Evolutionary conservation across 768 basidiomycete genomes (phyloP).

Genomic region (Sporobolomyces phaffii): DNA sequence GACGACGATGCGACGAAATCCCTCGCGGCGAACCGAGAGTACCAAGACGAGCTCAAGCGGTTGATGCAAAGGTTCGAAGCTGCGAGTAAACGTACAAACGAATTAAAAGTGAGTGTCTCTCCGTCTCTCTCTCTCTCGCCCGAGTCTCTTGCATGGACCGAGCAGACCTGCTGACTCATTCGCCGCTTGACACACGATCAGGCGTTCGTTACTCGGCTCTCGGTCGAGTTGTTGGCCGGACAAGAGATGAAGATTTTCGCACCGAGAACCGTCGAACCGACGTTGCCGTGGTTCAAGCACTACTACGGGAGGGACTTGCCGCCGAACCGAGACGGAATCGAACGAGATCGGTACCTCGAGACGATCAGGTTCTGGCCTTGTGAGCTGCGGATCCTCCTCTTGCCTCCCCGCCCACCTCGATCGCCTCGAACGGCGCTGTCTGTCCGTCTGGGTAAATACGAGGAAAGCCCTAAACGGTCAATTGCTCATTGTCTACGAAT

Average conservation of each 20-base stretch:
- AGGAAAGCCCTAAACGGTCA: too few species aligned
- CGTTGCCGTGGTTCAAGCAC: constrained; percentile 34
- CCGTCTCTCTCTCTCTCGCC: too few species aligned
- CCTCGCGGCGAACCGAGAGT: constrained; percentile 13
- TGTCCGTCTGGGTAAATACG: too few species aligned
- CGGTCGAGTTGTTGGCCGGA: not conserved
- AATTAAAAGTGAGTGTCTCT: constrained; percentile 16
- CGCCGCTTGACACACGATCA: too few species aligned
- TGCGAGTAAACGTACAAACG: constrained; percentile 4
- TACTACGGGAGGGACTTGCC: constrained; percentile 32
- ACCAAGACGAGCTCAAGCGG: constrained; percentile 2
- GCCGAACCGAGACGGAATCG: constrained; percentile 17
- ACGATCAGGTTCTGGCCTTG: constrained; percentile 21
- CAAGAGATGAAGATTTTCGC: constrained; percentile 1
- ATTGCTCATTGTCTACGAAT: too few species aligned
- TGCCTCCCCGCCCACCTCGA: not conserved
- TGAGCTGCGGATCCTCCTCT: constrained; percentile 6
- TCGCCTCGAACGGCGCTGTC: too few species aligned
- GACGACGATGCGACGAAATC: constrained; percentile 14
- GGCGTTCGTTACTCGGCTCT: constrained; percentile 12
- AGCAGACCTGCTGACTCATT: too few species aligned
- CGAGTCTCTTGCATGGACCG: too few species aligned
- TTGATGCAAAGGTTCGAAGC: constrained; percentile 11
- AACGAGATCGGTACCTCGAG: constrained; percentile 17
- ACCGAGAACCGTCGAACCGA: not conserved